Percentiles rank a stretch among this genome's conserved stretches.
These are phyloP conservation scores for Scutellaria minor DNA, from an alignment of 257 asterid genomes.

Conservation along the genomic window DNA sequence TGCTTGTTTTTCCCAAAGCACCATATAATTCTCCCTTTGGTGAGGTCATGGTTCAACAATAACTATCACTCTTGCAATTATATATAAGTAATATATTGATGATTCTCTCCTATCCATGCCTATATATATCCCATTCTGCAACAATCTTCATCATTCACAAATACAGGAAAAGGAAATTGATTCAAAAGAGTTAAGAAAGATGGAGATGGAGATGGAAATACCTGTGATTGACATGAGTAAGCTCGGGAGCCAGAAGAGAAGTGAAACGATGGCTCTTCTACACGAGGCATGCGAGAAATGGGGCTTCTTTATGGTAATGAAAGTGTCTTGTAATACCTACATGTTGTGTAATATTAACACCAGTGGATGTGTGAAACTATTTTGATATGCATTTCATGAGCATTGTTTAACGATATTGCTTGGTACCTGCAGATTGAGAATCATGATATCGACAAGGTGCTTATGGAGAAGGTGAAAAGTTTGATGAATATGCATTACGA, in stretches of 20 bases:
- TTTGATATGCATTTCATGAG: not conserved
- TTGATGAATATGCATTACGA: constrained; percentile 68
- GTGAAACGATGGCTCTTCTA: constrained; percentile 69
- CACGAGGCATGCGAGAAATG: constrained; percentile 86
- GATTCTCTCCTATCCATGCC: constrained; percentile 24
- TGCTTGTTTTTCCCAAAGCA: constrained; percentile 41
- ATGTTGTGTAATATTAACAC: not conserved
- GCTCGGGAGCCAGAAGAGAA: constrained; percentile 56
- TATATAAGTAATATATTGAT: not conserved
- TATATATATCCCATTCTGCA: constrained; percentile 54
- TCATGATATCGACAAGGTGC: constrained; percentile 61
- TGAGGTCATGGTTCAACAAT: constrained; percentile 39
- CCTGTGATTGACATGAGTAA: constrained; percentile 76
- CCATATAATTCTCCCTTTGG: constrained; percentile 37
- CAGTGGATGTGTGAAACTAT: not conserved
- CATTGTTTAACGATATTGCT: not conserved
- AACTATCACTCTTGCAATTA: constrained; percentile 29
- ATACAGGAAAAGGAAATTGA: not conserved
- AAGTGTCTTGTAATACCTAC: not conserved
- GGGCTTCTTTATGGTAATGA: constrained; percentile 86
- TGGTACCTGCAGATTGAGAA: constrained; percentile 75
- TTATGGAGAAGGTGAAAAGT: constrained; percentile 71
- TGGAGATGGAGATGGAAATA: constrained; percentile 59
- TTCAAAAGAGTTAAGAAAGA: too few species aligned
- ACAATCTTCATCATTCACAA: constrained; percentile 34